A percentile compares a stretch with the other conserved stretches of the same genome.
phyloP scores from a whole-genome alignment of 495 filamentous ascomycete species.

The Wilcoxina mikolae region DNA sequence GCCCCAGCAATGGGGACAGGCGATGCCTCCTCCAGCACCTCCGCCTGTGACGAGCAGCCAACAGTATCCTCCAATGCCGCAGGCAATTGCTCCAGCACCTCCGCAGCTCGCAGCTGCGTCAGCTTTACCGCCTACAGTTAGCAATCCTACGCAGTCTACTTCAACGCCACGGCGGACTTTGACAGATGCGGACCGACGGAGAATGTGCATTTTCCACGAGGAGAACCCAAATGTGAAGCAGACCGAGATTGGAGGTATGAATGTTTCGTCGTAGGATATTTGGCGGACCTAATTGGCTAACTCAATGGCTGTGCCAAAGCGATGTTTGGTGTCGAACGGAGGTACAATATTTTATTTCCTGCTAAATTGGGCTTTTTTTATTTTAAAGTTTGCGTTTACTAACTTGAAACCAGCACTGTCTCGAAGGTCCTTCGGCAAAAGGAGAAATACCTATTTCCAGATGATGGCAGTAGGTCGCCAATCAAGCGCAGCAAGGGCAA shows the following conservation, averaged over 20 bases:
- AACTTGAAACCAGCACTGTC: constrained; percentile 55
- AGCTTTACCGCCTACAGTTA: constrained; percentile 35
- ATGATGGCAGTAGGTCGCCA: constrained; percentile 76
- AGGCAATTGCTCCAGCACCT: constrained; percentile 38
- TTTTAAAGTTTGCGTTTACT: background rate
- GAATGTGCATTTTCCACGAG: constrained; percentile 92
- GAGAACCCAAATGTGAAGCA: constrained; percentile 92
- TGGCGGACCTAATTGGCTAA: constrained; percentile 18
- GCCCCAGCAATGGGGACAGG: constrained; percentile 23
- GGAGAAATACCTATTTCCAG: constrained; percentile 84
- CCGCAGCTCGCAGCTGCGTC: constrained; percentile 40
- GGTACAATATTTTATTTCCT: constrained; percentile 41
- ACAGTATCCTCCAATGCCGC: background rate
- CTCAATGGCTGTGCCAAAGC: constrained; percentile 35
- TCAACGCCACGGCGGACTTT: constrained; percentile 73
- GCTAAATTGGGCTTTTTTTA: constrained; percentile 2
- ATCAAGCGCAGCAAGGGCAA: constrained; percentile 81
- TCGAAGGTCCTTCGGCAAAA: constrained; percentile 95
- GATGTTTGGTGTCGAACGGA: constrained; percentile 94
- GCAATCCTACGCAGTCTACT: constrained; percentile 28
- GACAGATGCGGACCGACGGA: constrained; percentile 78
- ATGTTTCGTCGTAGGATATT: constrained; percentile 10
- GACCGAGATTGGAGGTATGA: constrained; percentile 89
- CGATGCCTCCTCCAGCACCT: constrained; percentile 17
- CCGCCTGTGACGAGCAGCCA: constrained; percentile 5